Percentiles rank a stretch among this genome's conserved stretches.
Evolutionary conservation across 2,329 filamentous ascomycete species (phyloP).

Genomic region (Aspergillus intermedius): DNA sequence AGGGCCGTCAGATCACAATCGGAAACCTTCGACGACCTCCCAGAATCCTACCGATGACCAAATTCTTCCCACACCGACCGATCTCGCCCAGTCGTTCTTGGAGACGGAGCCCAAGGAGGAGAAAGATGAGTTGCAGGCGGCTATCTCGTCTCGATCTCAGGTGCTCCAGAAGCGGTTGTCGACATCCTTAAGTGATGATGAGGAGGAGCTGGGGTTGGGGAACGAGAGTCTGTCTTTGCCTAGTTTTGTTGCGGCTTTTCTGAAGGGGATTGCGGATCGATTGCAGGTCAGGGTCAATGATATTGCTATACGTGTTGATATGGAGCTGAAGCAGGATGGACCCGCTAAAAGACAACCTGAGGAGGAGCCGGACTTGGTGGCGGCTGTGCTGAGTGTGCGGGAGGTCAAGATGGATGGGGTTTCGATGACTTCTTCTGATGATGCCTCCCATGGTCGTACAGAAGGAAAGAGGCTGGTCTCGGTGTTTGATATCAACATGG

Average conservation of each 20-base stretch:
- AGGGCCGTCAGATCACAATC: conserved; percentile 25
- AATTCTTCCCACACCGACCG: conserved; percentile 49
- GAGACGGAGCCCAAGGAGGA: conserved; percentile 52
- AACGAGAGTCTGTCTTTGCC: conserved; percentile 51
- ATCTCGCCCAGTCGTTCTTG: conserved; percentile 57
- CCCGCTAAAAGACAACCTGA: conserved; percentile 28
- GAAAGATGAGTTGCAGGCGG: conserved; percentile 52
- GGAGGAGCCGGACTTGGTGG: conserved; percentile 30
- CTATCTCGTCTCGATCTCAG: conserved; percentile 47
- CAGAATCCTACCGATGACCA: conserved; percentile 23
- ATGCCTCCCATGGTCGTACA: conserved; percentile 14
- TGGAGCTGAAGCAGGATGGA: conserved; percentile 39
- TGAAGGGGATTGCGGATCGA: conserved; percentile 54
- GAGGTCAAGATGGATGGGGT: conserved; percentile 30
- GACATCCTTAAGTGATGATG: conserved; percentile 40
- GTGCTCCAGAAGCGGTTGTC: conserved; percentile 45
- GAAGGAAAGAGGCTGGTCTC: conserved; percentile 40
- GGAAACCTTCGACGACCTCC: conserved; percentile 13
- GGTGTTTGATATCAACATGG: conserved; percentile 39
- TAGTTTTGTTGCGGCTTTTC: conserved; percentile 52
- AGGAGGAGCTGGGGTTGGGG: conserved; percentile 47
- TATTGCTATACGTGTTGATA: conserved; percentile 47
- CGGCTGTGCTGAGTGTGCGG: conserved; percentile 29
- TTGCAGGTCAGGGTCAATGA: conserved; percentile 49
- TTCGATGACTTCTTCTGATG: conserved; percentile 8